Conservation (phyloP, 2,329 filamentous ascomycete species). For the Aureobasidium leucospermi region DNA sequence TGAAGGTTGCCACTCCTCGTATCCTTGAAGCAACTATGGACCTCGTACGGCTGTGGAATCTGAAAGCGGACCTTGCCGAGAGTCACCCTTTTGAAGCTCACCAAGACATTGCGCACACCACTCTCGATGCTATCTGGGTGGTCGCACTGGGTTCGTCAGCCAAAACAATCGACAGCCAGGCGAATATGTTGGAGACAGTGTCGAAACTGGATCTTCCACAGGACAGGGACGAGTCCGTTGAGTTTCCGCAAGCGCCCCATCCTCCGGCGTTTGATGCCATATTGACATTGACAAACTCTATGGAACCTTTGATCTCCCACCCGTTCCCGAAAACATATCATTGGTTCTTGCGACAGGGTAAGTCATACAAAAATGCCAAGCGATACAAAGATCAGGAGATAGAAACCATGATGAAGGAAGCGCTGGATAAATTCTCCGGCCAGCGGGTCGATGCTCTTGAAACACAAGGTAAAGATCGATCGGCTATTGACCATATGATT, state of each 20-base stretch:
- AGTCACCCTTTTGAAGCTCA: conserved; percentile 28
- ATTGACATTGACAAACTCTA: conserved; percentile 18
- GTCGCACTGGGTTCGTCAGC: conserved; percentile 31
- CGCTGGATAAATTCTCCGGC: conserved; percentile 21
- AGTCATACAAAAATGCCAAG: conserved; percentile 13
- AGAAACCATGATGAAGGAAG: conserved; percentile 27
- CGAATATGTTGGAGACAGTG: conserved; percentile 14
- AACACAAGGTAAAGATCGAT: conserved; percentile 24
- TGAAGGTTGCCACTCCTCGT: conserved; percentile 22
- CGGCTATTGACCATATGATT: conserved; percentile 32
- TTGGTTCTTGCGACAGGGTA: conserved; percentile 17
- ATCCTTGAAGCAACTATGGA: conserved; percentile 21
- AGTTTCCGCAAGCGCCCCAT: conserved; percentile 18
- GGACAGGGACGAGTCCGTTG: conserved; percentile 11
- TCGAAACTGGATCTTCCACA: conserved; percentile 7
- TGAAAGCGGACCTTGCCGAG: conserved; percentile 24
- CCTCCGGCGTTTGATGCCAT: conserved; percentile 20
- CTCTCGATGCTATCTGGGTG: conserved; percentile 35
- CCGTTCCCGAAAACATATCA: conserved; percentile 22
- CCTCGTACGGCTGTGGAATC: conserved; percentile 27
- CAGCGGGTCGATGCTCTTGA: conserved; percentile 19
- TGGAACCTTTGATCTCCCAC: conserved; percentile 19
- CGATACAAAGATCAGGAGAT: conserved; percentile 27
- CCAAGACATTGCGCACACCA: conserved; percentile 30
- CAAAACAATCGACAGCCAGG: conserved; percentile 22